These are phyloP conservation scores for Roridomyces roridus DNA, from an alignment of 768 basidiomycete species.

Conservation along the genomic window DNA sequence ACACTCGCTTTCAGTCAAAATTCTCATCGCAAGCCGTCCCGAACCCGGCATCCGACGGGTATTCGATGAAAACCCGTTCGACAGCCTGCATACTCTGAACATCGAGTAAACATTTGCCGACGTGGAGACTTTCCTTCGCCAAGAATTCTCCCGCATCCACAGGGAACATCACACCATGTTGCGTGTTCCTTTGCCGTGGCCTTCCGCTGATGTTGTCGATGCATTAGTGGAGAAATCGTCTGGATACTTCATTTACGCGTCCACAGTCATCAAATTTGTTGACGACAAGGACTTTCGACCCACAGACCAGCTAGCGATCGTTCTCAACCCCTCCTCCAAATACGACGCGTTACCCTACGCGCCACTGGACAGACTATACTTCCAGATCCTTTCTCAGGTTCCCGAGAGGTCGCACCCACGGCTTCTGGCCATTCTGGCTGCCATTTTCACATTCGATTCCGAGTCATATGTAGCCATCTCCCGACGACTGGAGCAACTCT, in stretches of 20 bases:
- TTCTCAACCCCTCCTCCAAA: too few species aligned
- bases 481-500: too few species aligned
- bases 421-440: too few species aligned
- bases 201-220: background rate
- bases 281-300: background rate
- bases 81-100: background rate
- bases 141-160: conserved; percentile 2
- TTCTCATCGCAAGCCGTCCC: background rate
- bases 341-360: too few species aligned
- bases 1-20: background rate
- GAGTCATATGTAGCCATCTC: too few species aligned
- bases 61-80: background rate
- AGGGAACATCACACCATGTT: background rate
- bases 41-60: background rate
- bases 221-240: background rate
- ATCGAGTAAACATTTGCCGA: too few species aligned
- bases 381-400: too few species aligned
- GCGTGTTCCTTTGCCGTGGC: background rate
- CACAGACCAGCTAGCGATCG: background rate
- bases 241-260: conserved; percentile 1
- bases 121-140: too few species aligned
- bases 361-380: too few species aligned
- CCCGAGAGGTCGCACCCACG: too few species aligned
- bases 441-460: too few species aligned
- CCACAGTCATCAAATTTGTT: too few species aligned